These are phyloP conservation scores for Laburnicola sp. DNA, from an alignment of 2,329 filamentous ascomycete species.

Conservation along the genomic window DNA sequence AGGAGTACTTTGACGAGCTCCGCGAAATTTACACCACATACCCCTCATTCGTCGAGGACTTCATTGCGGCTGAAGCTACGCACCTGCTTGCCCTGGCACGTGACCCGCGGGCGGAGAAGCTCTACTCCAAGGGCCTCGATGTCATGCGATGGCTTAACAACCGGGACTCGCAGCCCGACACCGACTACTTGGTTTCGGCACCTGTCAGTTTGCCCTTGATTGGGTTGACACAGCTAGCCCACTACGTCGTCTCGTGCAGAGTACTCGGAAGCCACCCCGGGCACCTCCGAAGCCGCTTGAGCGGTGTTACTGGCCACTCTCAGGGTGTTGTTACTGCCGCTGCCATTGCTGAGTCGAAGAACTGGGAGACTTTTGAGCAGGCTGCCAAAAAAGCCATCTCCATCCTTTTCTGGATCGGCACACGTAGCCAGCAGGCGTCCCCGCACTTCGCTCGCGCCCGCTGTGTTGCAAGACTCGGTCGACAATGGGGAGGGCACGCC, in stretches of 20 bases:
- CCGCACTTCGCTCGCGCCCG: conserved; percentile 87
- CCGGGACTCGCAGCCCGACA: conserved; percentile 85
- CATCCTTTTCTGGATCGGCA: conserved; percentile 97
- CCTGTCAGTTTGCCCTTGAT: conserved; percentile 88
- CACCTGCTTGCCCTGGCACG: conserved; percentile 83
- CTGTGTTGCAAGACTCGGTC: conserved; percentile 86
- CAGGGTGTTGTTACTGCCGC: conserved; percentile 95
- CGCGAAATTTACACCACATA: conserved; percentile 90
- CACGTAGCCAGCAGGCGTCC: conserved; percentile 97
- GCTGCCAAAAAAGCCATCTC: conserved; percentile 79
- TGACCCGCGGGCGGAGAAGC: conserved; percentile 85
- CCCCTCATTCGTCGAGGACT: conserved; percentile 83
- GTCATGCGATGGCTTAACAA: conserved; percentile 91
- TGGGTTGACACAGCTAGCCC: conserved; percentile 90
- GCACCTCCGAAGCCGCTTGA: conserved; percentile 79
- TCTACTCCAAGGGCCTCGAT: conserved; percentile 96
- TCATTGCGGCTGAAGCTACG: conserved; percentile 79
- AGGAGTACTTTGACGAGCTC: conserved; percentile 98
- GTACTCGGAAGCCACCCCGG: conserved; percentile 87
- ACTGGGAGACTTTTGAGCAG: conserved; percentile 89
- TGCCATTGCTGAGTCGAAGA: conserved; percentile 84
- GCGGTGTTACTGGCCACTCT: conserved; percentile 91
- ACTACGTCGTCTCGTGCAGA: conserved; percentile 94
- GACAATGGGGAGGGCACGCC: conserved; percentile 94
- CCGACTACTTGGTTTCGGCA: conserved; percentile 67